Evolutionary conservation across 2,329 filamentous ascomycete species (phyloP), one percentile per base, ranked within the genome.

Genomic region (Whalleya microplaca): DNA sequence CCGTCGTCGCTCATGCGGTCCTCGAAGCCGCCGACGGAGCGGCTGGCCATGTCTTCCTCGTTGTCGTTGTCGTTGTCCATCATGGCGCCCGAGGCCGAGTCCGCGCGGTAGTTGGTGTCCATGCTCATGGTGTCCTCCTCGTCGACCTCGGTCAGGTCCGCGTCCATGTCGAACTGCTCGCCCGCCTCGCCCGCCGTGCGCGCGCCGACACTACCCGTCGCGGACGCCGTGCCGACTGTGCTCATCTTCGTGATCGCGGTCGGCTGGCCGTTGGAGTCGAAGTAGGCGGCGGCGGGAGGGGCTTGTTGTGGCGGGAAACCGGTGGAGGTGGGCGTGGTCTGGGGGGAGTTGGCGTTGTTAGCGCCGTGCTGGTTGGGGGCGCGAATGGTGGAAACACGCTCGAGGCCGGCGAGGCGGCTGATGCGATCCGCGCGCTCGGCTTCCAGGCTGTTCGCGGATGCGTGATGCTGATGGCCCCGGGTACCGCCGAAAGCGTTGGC

Each of bases 401-500:
- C 92, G 40, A 97, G 84, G n/a, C 94, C 94, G 12, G 93, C 91
- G 20, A 97, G 86, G 48, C 94, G 92, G 43, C 92, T 96, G 74
- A 98, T 97, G 69, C 94, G 92, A 75, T 97, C 93, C 61, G 92
- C 92, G 65, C 93, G 91, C 74, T 96, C 93, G 61, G 92, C 92
- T 68, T 96, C 93, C 58, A 95, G 86, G 67, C 89, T 94, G 64
- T 84, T 89, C 51, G 85, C 84, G 19, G 87, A 89, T 6, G 84
- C 75, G 64, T 82, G 78, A 66, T 84, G 80, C 67, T 85, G 75
- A 72, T 86, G 78, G 66, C 83, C 78, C 48, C 85, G 84, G 43
- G 75, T 74, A 41, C 75, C 73, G 59, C 80, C 79, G 54, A 83
- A 80, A 55, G 74, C 73, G 56, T 84, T 81, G 23, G 88, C 82